Evolutionary conservation across 306 rosid species (phyloP).

Genomic region (Medicago truncatula): MtrunA17r5.0-ANR NC_053044.1:54951001-54951500

Average conservation of each 20-base stretch:
- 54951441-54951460: conserved; percentile 32
- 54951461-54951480: background rate
- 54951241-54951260: conserved; percentile 79
- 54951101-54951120: conserved; percentile 31
- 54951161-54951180: conserved; percentile 98
- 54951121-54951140: conserved; percentile 65
- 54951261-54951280: conserved; percentile 38
- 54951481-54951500: conserved; percentile 18
- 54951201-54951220: conserved; percentile 84
- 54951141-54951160: conserved; percentile 93
- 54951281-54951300: conserved; percentile 34
- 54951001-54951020: conserved; percentile 97
- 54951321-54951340: conserved; percentile 23
- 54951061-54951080: conserved; percentile 42
- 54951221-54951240: conserved; percentile 76
- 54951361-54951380: conserved; percentile 6
- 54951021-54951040: conserved; percentile 84
- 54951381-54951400: conserved; percentile 22
- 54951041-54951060: conserved; percentile 58
- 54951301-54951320: background rate
- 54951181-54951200: conserved; percentile 95
- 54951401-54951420: conserved; percentile 34
- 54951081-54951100: conserved; percentile 38
- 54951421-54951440: conserved; percentile 16
- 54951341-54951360: background rate